These are phyloP conservation scores for Byssoonygena ceratinophila DNA, from an alignment of 2,329 filamentous ascomycete species.

Conservation along the genomic window DNA sequence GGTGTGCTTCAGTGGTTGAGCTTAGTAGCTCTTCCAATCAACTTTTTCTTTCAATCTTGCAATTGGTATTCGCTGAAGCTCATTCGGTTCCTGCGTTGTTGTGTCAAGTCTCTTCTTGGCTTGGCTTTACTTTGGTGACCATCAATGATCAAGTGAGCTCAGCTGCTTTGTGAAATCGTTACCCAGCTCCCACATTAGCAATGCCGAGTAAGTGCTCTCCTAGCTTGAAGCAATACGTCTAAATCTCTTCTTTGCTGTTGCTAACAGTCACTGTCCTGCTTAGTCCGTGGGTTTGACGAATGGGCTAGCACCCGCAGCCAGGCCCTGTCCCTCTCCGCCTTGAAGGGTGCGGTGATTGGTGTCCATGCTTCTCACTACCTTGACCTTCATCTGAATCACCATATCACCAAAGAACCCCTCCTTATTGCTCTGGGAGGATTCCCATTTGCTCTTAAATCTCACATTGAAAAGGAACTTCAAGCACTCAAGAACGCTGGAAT, in stretches of 20 bases:
- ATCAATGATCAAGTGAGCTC: background rate
- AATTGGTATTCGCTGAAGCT: background rate
- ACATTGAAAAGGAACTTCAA: slow-evolving; percentile 67
- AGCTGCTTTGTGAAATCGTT: background rate
- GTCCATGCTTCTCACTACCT: slow-evolving; percentile 89
- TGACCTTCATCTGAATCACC: slow-evolving; percentile 60
- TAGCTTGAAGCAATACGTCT: too few relatives aligned
- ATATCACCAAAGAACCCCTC: slow-evolving; percentile 70
- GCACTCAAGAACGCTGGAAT: slow-evolving; percentile 60
- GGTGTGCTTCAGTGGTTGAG: slow-evolving; percentile 4
- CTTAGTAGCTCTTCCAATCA: slow-evolving; percentile 1
- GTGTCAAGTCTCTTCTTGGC: background rate
- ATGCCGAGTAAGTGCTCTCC: slow-evolving; percentile 9
- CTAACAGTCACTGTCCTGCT: background rate
- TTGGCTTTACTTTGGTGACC: background rate
- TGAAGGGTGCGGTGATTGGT: slow-evolving; percentile 65
- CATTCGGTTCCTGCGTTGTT: background rate
- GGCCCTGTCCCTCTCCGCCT: slow-evolving; percentile 54
- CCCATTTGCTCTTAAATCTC: slow-evolving; percentile 63
- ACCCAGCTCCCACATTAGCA: background rate
- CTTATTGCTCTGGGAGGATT: slow-evolving; percentile 81
- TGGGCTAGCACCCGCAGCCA: slow-evolving; percentile 47
- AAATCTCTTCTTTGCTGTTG: background rate
- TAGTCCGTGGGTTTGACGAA: slow-evolving; percentile 45
- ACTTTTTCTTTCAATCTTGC: background rate